phyloP scores from a whole-genome alignment of 331 rosid genomes.

The Malus hybrid region DNA sequence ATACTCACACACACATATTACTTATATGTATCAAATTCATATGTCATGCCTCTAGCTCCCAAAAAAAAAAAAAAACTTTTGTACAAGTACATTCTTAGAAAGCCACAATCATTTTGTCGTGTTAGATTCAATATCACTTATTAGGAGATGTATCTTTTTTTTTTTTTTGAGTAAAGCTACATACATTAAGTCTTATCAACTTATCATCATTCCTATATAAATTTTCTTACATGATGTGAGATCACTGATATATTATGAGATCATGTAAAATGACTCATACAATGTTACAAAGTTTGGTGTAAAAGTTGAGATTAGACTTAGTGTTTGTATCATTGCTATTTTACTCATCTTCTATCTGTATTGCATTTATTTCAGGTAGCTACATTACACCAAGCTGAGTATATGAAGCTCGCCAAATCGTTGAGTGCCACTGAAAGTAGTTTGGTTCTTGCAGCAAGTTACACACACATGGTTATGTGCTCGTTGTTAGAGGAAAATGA shows the following conservation, averaged over 20 bases:
- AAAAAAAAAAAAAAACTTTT: neutral
- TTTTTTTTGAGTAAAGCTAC: too few species aligned
- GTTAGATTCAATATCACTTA: neutral
- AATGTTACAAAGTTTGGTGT: neutral
- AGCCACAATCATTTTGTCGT: neutral
- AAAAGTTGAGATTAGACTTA: neutral
- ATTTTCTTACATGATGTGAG: neutral
- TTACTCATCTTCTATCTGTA: neutral
- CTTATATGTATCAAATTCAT: too few species aligned
- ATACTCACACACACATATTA: too few species aligned
- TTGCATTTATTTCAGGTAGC: neutral
- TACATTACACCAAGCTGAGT: constrained; percentile 31
- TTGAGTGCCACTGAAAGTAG: constrained; percentile 13
- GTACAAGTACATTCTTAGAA: neutral
- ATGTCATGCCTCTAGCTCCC: neutral
- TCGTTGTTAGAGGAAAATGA: too few species aligned
- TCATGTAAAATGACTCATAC: neutral
- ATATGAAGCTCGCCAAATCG: constrained; percentile 38
- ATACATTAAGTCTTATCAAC: neutral
- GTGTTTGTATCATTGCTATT: neutral
- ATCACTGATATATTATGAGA: neutral
- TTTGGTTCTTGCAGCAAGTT: constrained; percentile 25
- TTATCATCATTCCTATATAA: too few species aligned
- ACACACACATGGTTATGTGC: constrained; percentile 9
- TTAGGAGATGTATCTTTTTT: too few species aligned